Base-by-base conservation (phyloP, 2,329 filamentous ascomycete genomes). In the Phialemoniopsis sp. region DNA sequence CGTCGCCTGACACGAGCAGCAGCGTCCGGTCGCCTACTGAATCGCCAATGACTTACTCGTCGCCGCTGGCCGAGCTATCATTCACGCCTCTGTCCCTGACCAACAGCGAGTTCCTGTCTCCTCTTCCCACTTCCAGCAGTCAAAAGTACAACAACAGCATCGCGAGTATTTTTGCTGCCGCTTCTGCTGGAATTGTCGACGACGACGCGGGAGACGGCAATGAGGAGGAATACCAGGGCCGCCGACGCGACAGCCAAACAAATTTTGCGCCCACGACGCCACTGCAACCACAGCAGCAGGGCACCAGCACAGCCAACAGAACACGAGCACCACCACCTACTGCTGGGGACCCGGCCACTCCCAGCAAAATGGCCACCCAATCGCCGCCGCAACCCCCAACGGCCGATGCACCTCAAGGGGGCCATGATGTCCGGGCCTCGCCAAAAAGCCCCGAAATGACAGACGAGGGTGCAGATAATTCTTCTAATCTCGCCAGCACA, bases 71-170 rank as follows among this genome's bases (percentile, higher is more conserved):
- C 43, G 51, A 55, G 18, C 43, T 51, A 36, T 45, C 50, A 8
- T 54, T 55, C 15, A 60, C 57, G 36, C 57, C 57, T n/a, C 38
- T 60, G 31, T 59, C 57, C 14, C 52, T 59, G 51, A 46, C 49
- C 42, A 48, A 36, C 36, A 47, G 41, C 43, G 43, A 50, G 15
- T 36, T 44, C 21, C 21, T 10, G 21, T 10, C 21, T 26, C 21
- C 21, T 26, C 21, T 26, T 26, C 21, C 33, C 17, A 21, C 16
- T 18, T 13, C 5, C 33, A 29, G 21, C 43, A 42, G 46, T 8
- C 26, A 30, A 16, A 19, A n/a, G 33, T 26, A 26, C 32, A 32
- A 14, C 35, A 26, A 15, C 33, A 32, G 10, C 21, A 26, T 26
- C 10, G 21, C 21, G 6, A 10, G 6, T 26, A 26, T 26, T 26